Base-by-base conservation (phyloP, 768 basidiomycete species). In the Naganishia randhawae region DNA sequence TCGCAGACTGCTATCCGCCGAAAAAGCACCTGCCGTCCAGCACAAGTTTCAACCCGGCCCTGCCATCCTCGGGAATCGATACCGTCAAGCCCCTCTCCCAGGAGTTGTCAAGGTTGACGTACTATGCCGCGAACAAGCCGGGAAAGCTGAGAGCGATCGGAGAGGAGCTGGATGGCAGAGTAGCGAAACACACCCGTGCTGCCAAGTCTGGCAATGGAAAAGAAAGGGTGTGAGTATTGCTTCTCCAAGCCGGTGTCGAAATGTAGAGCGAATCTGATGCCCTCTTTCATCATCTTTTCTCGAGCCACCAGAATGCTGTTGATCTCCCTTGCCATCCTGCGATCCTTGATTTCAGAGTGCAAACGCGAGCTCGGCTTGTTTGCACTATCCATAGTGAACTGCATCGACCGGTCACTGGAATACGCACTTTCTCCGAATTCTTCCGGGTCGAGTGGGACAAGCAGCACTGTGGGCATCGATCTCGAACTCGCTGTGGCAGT, bases 261-360 rank as follows among this genome's bases (percentile, higher is more conserved):
- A n/a, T n/a, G n/a, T n/a, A n/a, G n/a, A n/a, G n/a, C n/a, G n/a
- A n/a, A 3, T 16, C 16, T 42, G 42, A 17, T 9, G 42, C 6
- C 16, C 5, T 42, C 16, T 42, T 3, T 42, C 14, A 42, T 42
- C 14, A n/a, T n/a, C 42, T 42, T 7, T 22, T 48, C 19, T n/a
- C 55, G 55, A 29, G 14, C 25, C 32, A n/a, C 1, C 65, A 77
- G 74, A 27, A 72, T 71, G 29, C 85, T 96, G 37, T 84, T 95
- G 33, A 88, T 95, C 65, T 89, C 92, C 1, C 84, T 96, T 53
- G 84, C 88, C 27, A 90, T 95, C 68, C 84, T 92, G 74, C 87
- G 88, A 68, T 84, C 91, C 27, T 82, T 96, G 55, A 87, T 90
- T 6, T 87, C 87, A 55, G 93, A 95, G 82, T 96, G 93, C 77